A percentile compares a stretch with the other conserved stretches of the same genome.
Conservation (phyloP, 1,284 basidiomycete species). For the Trametes pubescens region DNA sequence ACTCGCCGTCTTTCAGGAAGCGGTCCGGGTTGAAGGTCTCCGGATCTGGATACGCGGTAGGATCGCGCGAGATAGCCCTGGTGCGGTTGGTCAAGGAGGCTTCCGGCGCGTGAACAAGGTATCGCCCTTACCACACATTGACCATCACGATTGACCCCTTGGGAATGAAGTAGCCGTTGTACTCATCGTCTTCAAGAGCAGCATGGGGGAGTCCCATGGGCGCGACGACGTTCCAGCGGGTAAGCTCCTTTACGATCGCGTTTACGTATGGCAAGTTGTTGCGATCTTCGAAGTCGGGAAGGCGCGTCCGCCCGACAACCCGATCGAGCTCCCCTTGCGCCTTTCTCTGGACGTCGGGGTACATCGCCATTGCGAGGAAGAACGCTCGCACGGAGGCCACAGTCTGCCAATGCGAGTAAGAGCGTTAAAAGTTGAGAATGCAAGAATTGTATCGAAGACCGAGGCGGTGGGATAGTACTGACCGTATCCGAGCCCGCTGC, state of each 20-base stretch:
- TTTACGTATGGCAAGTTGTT: conserved; percentile 40
- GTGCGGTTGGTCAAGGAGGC: background rate
- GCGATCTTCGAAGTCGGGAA: conserved; percentile 43
- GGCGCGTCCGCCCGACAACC: conserved; percentile 37
- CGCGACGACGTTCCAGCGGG: conserved; percentile 39
- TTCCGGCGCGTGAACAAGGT: background rate
- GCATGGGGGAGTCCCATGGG: conserved; percentile 25
- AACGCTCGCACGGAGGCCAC: conserved; percentile 26
- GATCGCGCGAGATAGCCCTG: conserved; percentile 31
- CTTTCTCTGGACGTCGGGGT: conserved; percentile 40
- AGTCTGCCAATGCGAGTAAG: conserved; percentile 8
- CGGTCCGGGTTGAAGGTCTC: conserved; percentile 32
- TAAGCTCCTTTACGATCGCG: conserved; percentile 43
- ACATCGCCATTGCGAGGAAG: conserved; percentile 41
- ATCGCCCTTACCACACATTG: conserved; percentile 11
- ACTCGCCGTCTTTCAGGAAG: conserved; percentile 29
- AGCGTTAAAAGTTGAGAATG: background rate
- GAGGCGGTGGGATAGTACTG: background rate
- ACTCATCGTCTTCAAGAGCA: conserved; percentile 21
- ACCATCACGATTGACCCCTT: conserved; percentile 12
- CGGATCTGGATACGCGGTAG: conserved; percentile 28
- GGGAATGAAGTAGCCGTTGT: conserved; percentile 22
- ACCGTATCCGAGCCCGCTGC: conserved; percentile 8
- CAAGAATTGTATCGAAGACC: background rate
- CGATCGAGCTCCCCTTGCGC: conserved; percentile 44